Conservation (phyloP, 331 rosid species). For the Malus hybrid region DNA sequence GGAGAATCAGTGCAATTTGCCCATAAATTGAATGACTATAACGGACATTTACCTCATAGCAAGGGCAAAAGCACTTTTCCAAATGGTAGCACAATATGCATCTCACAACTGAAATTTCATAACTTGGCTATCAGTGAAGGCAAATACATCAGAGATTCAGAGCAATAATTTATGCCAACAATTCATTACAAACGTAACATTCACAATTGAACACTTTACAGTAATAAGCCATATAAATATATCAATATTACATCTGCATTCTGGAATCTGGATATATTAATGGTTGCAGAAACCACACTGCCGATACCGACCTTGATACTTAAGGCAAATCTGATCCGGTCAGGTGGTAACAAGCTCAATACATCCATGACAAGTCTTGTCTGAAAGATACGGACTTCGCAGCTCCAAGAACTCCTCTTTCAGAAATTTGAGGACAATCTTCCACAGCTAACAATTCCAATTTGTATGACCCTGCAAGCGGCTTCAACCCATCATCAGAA, state of each 20-base stretch:
- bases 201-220: neutral
- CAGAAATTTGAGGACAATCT: constrained; percentile 83
- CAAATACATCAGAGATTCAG: neutral
- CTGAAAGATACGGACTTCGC: constrained; percentile 63
- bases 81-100: neutral
- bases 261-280: neutral
- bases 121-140: neutral
- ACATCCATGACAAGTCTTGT: constrained; percentile 89
- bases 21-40: no score
- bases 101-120: neutral
- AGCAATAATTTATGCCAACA: neutral
- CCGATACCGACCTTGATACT: neutral
- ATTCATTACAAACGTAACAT: neutral
- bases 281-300: neutral
- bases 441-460: constrained; percentile 59
- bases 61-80: no score
- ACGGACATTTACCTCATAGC: no score
- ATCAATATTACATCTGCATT: neutral
- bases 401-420: constrained; percentile 67
- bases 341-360: constrained; percentile 22
- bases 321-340: no score
- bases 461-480: constrained; percentile 64
- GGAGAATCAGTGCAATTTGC: no score
- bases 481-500: constrained; percentile 77
- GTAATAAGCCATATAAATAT: neutral